phyloP scores from a whole-genome alignment of 345 rosid genomes.

The Citrus reticulata region DNA sequence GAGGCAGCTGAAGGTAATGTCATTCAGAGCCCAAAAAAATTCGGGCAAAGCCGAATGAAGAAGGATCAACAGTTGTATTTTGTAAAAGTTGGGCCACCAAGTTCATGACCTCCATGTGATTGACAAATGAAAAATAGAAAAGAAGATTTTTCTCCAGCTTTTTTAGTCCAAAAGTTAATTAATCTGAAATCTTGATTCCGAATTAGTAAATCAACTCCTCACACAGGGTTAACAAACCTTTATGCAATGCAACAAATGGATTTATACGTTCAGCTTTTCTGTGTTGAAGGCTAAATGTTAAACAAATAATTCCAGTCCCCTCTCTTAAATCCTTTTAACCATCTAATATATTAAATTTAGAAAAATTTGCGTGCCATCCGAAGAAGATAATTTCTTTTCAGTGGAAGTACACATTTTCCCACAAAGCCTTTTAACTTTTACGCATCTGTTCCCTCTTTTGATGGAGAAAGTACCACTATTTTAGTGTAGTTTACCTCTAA shows the following conservation, averaged over 20 bases:
- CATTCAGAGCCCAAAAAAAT: not conserved
- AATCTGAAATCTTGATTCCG: not conserved
- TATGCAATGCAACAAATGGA: not conserved
- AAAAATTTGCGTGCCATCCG: not conserved
- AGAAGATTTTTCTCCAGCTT: not conserved
- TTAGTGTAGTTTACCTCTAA: not conserved
- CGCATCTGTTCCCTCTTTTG: not conserved
- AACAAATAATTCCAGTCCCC: not conserved
- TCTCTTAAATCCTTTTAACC: not conserved
- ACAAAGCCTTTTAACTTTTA: not conserved
- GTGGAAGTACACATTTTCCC: not conserved
- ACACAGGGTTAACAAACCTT: not conserved
- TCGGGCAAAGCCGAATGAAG: not conserved
- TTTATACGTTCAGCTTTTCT: not conserved
- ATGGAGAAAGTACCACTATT: not conserved
- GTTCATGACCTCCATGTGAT: not conserved
- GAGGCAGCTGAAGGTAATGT: not conserved
- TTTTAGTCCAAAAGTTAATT: not conserved
- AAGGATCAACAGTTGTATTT: not conserved
- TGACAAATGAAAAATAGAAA: not conserved
- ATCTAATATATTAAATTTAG: too few relatives aligned
- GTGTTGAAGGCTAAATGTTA: not conserved
- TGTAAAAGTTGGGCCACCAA: not conserved
- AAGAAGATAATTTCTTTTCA: not conserved
- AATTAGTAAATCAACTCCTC: not conserved